Percentiles rank a stretch among this genome's conserved stretches.
Evolutionary conservation across 768 basidiomycete genomes (phyloP).

Genomic region (Clitopilus passeckerianus): DNA sequence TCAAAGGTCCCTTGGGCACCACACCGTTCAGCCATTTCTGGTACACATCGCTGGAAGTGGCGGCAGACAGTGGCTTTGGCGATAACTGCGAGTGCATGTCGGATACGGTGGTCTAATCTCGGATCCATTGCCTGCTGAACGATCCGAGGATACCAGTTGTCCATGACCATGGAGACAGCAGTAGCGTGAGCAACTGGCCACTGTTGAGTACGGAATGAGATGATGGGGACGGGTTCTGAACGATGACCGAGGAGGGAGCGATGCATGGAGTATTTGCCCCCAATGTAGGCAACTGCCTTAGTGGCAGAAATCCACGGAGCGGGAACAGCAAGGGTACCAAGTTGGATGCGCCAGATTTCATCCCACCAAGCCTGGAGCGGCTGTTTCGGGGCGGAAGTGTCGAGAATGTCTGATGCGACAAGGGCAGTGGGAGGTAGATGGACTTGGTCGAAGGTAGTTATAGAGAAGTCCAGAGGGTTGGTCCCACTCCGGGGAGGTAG

Average conservation of each 20-base stretch:
- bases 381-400: conserved; percentile 31
- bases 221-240: conserved; percentile 41
- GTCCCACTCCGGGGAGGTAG: conserved; percentile 50
- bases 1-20: conserved; percentile 66
- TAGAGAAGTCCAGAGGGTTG: conserved; percentile 49
- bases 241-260: conserved; percentile 43
- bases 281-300: conserved; percentile 49
- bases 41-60: conserved; percentile 45
- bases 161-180: conserved; percentile 47
- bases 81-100: conserved; percentile 52
- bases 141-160: conserved; percentile 37
- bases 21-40: conserved; percentile 57
- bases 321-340: conserved; percentile 49
- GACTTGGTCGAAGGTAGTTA: conserved; percentile 53
- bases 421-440: conserved; percentile 45
- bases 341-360: conserved; percentile 48
- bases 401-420: conserved; percentile 37
- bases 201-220: conserved; percentile 62
- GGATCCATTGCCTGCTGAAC: conserved; percentile 32
- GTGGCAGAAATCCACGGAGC: conserved; percentile 47
- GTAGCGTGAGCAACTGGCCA: conserved; percentile 51
- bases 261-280: conserved; percentile 54
- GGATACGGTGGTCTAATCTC: conserved; percentile 37
- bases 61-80: conserved; percentile 51
- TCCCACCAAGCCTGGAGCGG: conserved; percentile 50